Evolutionary conservation across 768 basidiomycete genomes (phyloP), one percentile per base, ranked within the genome.

Genomic region (Leccinellum albellum): DNA sequence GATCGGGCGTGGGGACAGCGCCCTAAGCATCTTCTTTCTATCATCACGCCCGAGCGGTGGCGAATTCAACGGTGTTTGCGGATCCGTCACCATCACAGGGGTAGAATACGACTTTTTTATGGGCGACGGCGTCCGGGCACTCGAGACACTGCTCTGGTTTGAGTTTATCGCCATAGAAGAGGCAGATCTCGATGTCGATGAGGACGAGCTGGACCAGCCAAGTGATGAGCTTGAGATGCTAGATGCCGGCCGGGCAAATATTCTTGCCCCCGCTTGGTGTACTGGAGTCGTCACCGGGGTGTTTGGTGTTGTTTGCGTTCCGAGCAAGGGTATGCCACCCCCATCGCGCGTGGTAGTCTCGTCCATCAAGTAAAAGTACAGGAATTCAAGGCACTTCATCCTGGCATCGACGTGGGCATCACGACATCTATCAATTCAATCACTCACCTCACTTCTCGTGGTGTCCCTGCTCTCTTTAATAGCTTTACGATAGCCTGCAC

Each of bases 301-400:
- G n/a, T 73, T 62, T 0, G 76, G 76, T 12, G 70, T 64, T 4
- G 70, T 62, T 6, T 81, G 79, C 4, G 60, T 51, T 32, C 55
- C 60, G 0, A 57, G 20, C 40, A 35, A 58, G 55, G 52, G 20
- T 17, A 17, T 24, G 29, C 48, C 45, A 10, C 52, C 59, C 44
- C 50, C 55, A 4, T 61, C 56, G 21, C 61, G 56, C 6, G 74
- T 67, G 1, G 82, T 40, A 40, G 40, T 83, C 67, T 97, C 94
- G 58, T 95, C 94, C 46, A 96, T 78, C 7, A 98, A 79, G 70
- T 98, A 98, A 71, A 95, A 97, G 71, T 96, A 96, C 15, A 98
- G 74, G 64, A 97, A 94, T 68, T 97, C 95, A 17, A 98, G 78
- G 60, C 93, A 96, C 75, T 96, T 96, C 89, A 97, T 96, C 64